Evolutionary conservation across 306 rosid genomes (phyloP).

Genomic region (Vachellia pachyceras): DNA sequence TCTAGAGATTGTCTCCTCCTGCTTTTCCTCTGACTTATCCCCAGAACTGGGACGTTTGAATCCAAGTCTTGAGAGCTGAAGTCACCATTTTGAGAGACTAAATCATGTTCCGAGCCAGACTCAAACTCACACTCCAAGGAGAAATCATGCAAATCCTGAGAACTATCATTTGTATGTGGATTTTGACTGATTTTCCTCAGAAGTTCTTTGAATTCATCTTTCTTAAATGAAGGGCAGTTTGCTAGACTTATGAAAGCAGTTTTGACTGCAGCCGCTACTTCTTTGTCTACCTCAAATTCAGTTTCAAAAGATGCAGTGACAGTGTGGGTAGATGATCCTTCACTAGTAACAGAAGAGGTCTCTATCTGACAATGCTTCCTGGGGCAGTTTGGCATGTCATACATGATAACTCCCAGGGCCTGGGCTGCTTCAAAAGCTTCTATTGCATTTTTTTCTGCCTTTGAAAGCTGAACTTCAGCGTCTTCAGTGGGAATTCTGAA

Average conservation of each 20-base stretch:
- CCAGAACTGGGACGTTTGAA: constrained; percentile 47
- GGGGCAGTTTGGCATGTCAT: constrained; percentile 82
- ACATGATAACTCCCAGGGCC: constrained; percentile 82
- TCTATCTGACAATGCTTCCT: constrained; percentile 67
- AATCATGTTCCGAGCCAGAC: constrained; percentile 59
- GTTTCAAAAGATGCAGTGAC: constrained; percentile 88
- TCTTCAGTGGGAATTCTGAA: constrained; percentile 82
- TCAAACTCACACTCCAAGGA: constrained; percentile 68
- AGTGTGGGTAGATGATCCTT: constrained; percentile 69
- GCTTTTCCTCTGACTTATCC: constrained; percentile 53
- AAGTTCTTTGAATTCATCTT: constrained; percentile 75
- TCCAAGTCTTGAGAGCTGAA: constrained; percentile 47
- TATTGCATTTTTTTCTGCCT: constrained; percentile 66
- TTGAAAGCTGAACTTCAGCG: constrained; percentile 66
- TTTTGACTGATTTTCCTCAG: constrained; percentile 82
- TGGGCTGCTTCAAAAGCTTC: constrained; percentile 91
- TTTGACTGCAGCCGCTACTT: constrained; percentile 93
- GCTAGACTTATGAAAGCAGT: constrained; percentile 77
- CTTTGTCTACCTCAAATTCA: constrained; percentile 91
- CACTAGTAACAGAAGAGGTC: constrained; percentile 59
- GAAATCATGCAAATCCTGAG: constrained; percentile 51
- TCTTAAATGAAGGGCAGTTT: constrained; percentile 65
- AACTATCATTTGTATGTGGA: constrained; percentile 66
- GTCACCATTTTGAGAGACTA: constrained; percentile 43
- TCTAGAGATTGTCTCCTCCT: constrained; percentile 68